Evolutionary conservation across 129 eudicot genomes (phyloP), one percentile per base, ranked within the genome.

Genomic region (Chrysanthemum seticuspe): DNA sequence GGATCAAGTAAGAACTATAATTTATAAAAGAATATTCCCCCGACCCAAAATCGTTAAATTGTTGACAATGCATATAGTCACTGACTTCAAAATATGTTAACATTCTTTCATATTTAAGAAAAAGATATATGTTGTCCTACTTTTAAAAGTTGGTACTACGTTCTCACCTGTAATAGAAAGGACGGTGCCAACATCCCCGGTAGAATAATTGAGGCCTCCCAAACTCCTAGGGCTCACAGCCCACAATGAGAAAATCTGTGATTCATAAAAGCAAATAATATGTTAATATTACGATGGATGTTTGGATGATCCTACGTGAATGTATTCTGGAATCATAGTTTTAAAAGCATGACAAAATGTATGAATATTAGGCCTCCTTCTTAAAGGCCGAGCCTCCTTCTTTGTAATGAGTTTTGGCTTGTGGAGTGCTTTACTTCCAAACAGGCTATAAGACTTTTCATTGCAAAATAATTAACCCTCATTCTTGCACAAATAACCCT

Each of bases 181-280:
- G 76, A 90, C 77, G 19, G 66, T 74, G 51, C 99, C 99, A 77
- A 94, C 97, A 71, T 77, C 82, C n/a, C 79, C 84, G 51, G 96
- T 86, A 61, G 97, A 56, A 79, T 76, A 90, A 63, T 75, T 74
- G 49, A 94, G 77, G 65, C 99, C 99, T 10, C 99, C 96, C 69
- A 85, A 69, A 29, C 68, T 90, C 75, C 68, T 81, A 29, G 99
- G 97, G 80, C 93, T 94, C 75, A 74, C 99, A 3, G 97, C 96
- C 99, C 99, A 94, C 45, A 94, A 79, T 57, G 99, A 88, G 83
- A 94, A 94, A 70, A 94, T 90, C 99, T 94, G 70, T 7, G 44
- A 63, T 60, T 49, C n/a, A 60, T 47, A 62, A 40, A 62, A 14
- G 40, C 18, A 13, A 63, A 61, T 8, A 62, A 29, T 36, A 12